A percentile compares a stretch with the other conserved stretches of the same genome.
Evolutionary conservation across 2,329 filamentous ascomycete genomes (phyloP).

Genomic region (Colletotrichum sidae): DNA sequence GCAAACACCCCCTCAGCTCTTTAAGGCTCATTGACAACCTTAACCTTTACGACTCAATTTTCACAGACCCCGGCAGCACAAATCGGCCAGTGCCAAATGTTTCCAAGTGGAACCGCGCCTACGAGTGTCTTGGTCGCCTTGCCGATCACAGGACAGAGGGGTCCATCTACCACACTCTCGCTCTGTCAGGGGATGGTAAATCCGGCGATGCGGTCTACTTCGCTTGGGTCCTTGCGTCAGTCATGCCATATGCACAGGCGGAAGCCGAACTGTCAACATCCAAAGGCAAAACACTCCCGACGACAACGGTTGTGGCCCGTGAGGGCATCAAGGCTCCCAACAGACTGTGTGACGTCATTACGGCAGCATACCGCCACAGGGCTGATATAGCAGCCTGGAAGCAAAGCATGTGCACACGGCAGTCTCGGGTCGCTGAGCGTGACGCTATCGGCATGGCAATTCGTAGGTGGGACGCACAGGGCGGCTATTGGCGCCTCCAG

Average conservation of each 20-base stretch:
- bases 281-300: slow-evolving; percentile 58
- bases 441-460: slow-evolving; percentile 81
- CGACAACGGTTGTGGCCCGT: slow-evolving; percentile 72
- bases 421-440: slow-evolving; percentile 61
- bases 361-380: slow-evolving; percentile 72
- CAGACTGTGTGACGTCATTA: slow-evolving; percentile 76
- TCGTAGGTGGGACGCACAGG: slow-evolving; percentile 73
- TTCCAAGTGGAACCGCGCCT: slow-evolving; percentile 71
- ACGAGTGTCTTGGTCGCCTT: slow-evolving; percentile 71
- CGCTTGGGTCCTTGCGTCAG: slow-evolving; percentile 80
- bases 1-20: slow-evolving; percentile 69
- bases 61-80: slow-evolving; percentile 72
- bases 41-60: slow-evolving; percentile 77
- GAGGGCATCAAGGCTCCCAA: slow-evolving; percentile 86
- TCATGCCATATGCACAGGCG: slow-evolving; percentile 77
- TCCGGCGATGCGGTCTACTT: slow-evolving; percentile 72
- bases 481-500: slow-evolving; percentile 77
- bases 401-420: slow-evolving; percentile 59
- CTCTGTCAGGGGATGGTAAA: slow-evolving; percentile 58
- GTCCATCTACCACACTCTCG: slow-evolving; percentile 64
- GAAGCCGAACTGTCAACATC: slow-evolving; percentile 51
- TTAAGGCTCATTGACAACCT: slow-evolving; percentile 75
- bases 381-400: slow-evolving; percentile 74
- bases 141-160: slow-evolving; percentile 55
- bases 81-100: slow-evolving; percentile 67